phyloP scores from a whole-genome alignment of 2,329 filamentous ascomycete genomes.

The Polychaeton citri region DNA sequence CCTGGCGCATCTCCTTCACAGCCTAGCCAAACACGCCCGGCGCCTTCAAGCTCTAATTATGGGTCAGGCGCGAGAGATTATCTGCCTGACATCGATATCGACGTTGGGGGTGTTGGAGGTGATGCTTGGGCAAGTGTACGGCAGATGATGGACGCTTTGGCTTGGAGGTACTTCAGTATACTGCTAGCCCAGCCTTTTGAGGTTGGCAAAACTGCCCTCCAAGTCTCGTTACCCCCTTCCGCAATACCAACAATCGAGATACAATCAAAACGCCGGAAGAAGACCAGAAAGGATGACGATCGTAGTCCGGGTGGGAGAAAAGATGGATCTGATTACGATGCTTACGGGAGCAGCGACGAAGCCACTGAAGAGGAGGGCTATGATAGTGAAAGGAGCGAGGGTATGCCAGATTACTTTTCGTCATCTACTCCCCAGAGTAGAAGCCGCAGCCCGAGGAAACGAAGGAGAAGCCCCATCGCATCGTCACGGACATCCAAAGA shows the following conservation, averaged over 20 bases:
- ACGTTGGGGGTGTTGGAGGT: conserved; percentile 35
- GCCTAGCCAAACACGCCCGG: conserved; percentile 28
- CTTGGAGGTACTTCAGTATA: conserved; percentile 86
- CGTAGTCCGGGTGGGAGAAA: conserved; percentile 6
- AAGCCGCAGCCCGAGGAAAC: conserved; percentile 32
- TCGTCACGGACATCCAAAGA: background rate
- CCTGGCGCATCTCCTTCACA: conserved; percentile 26
- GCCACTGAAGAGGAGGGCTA: conserved; percentile 10
- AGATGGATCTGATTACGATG: conserved; percentile 6
- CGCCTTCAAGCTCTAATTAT: conserved; percentile 21
- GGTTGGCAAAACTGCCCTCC: conserved; percentile 85
- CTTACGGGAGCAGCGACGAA: background rate
- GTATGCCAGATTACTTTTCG: conserved; percentile 65
- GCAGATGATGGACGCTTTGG: conserved; percentile 65
- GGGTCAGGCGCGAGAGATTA: conserved; percentile 63
- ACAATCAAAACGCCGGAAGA: conserved; percentile 4
- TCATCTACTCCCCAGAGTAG: conserved; percentile 42
- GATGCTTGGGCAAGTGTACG: conserved; percentile 37
- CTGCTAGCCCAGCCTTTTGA: conserved; percentile 92
- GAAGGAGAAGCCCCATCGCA: conserved; percentile 13
- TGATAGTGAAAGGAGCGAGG: conserved; percentile 33
- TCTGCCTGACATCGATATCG: conserved; percentile 73
- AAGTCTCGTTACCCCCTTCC: conserved; percentile 45
- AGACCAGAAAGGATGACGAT: background rate
- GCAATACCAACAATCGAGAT: conserved; percentile 5